phyloP scores from a whole-genome alignment of 1,284 basidiomycete species.

The Heterobasidion parviporum region DNA sequence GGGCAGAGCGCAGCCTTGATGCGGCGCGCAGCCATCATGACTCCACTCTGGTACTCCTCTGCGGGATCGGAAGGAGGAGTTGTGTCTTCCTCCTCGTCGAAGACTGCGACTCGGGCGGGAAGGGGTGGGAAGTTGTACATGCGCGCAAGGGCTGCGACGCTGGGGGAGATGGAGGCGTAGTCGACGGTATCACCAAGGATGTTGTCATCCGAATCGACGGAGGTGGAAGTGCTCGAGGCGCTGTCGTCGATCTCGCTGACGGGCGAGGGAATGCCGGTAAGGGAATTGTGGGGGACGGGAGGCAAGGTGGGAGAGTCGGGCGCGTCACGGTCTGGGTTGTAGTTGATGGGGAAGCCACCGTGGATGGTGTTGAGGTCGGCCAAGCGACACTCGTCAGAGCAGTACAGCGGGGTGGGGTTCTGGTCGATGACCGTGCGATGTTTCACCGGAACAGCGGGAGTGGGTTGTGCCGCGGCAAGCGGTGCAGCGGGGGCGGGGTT shows the following conservation, averaged over 20 bases:
- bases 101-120: slow-evolving; percentile 24
- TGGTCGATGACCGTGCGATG: slow-evolving; percentile 67
- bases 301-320: slow-evolving; percentile 27
- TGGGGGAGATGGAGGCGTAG: slow-evolving; percentile 19
- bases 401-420: slow-evolving; percentile 66
- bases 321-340: slow-evolving; percentile 30
- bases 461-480: slow-evolving; percentile 11
- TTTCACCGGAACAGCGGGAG: slow-evolving; percentile 25
- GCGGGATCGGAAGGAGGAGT: slow-evolving; percentile 16
- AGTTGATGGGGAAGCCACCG: slow-evolving; percentile 35
- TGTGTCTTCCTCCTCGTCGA: slow-evolving; percentile 8
- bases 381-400: slow-evolving; percentile 65
- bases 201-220: slow-evolving; percentile 21
- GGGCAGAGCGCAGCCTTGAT: slow-evolving; percentile 42
- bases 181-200: slow-evolving; percentile 16
- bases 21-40: slow-evolving; percentile 60
- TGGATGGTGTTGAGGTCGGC: slow-evolving; percentile 40
- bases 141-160: slow-evolving; percentile 42
- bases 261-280: slow-evolving; percentile 20
- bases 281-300: slow-evolving; percentile 31
- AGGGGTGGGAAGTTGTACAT: slow-evolving; percentile 46
- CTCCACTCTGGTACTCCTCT: slow-evolving; percentile 42
- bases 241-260: slow-evolving; percentile 34
- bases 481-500: slow-evolving; percentile 15
- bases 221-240: slow-evolving; percentile 32